Percentiles rank a stretch among this genome's conserved stretches.
Conservation (phyloP, 305 asterid genomes). For the Withania somnifera region DNA sequence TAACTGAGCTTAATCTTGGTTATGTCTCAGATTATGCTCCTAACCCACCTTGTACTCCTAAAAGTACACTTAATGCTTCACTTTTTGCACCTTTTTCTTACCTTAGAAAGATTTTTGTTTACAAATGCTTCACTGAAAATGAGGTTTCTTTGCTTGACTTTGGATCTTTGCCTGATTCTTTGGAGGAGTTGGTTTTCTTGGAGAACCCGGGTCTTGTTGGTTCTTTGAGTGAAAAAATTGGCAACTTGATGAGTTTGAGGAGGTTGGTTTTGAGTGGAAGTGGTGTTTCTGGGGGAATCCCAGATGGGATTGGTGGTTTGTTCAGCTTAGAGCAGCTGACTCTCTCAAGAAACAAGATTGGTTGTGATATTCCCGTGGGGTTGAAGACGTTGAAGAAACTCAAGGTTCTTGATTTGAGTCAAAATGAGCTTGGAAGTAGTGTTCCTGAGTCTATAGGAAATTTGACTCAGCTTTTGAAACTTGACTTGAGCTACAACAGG, state of each 20-base stretch:
- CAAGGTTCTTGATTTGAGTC: constrained; percentile 61
- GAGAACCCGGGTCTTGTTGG: constrained; percentile 60
- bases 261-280: constrained; percentile 54
- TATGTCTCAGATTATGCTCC: constrained; percentile 72
- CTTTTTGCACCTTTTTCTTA: constrained; percentile 35
- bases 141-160: constrained; percentile 40
- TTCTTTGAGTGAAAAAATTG: constrained; percentile 26
- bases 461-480: constrained; percentile 35
- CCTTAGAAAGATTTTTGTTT: constrained; percentile 55
- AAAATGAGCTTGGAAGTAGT: constrained; percentile 32
- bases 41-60: constrained; percentile 56
- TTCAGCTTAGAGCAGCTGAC: constrained; percentile 50
- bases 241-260: constrained; percentile 22
- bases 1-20: constrained; percentile 69
- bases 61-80: constrained; percentile 33
- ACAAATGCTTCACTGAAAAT: constrained; percentile 47
- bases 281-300: constrained; percentile 29
- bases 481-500: constrained; percentile 52
- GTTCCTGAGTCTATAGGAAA: constrained; percentile 46
- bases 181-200: constrained; percentile 52
- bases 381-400: constrained; percentile 33
- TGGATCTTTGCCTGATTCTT: constrained; percentile 13
- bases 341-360: constrained; percentile 42
- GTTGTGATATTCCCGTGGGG: constrained; percentile 24
- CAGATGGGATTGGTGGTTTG: constrained; percentile 25